Percentiles rank a stretch among this genome's conserved stretches.
Evolutionary conservation across 2,329 filamentous ascomycete species (phyloP).

Genomic region (Daldinia sp.): DNA sequence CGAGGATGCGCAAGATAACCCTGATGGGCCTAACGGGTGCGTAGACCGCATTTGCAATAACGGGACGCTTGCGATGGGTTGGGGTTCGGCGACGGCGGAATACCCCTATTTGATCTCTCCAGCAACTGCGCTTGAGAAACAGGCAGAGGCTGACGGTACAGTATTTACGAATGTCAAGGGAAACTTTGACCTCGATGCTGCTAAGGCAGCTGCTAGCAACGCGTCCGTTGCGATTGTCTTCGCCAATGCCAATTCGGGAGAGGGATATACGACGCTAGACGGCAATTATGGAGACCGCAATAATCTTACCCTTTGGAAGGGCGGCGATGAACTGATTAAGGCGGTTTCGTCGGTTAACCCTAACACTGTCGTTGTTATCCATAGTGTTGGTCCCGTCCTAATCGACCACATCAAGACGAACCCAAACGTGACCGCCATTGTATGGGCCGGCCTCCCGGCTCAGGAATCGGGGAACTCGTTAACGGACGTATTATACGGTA

Average conservation of each 20-base stretch:
- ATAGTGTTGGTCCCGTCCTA: constrained; percentile 83
- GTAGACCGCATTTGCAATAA: constrained; percentile 71
- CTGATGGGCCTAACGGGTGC: constrained; percentile 82
- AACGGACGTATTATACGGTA: constrained; percentile 82
- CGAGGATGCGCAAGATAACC: constrained; percentile 82
- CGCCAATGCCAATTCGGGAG: constrained; percentile 87
- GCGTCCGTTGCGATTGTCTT: constrained; percentile 70
- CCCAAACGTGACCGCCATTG: constrained; percentile 82
- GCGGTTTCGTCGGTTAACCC: constrained; percentile 80
- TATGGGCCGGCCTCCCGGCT: constrained; percentile 83
- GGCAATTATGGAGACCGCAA: constrained; percentile 89
- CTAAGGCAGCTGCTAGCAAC: constrained; percentile 42
- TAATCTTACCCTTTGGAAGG: constrained; percentile 89
- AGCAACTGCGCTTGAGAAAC: constrained; percentile 73
- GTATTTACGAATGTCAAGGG: constrained; percentile 70
- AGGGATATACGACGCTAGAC: constrained; percentile 85
- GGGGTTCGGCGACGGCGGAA: constrained; percentile 79
- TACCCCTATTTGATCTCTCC: constrained; percentile 82
- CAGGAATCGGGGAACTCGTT: constrained; percentile 86
- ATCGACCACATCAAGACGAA: constrained; percentile 77
- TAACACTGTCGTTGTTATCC: constrained; percentile 92
- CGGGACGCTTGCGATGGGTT: constrained; percentile 77
- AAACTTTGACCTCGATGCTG: constrained; percentile 46
- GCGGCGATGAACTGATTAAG: constrained; percentile 82
- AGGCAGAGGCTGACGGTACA: constrained; percentile 68